Conservation (phyloP, 2,329 filamentous ascomycete species). For the Neopestalotiopsis sp. region DNA sequence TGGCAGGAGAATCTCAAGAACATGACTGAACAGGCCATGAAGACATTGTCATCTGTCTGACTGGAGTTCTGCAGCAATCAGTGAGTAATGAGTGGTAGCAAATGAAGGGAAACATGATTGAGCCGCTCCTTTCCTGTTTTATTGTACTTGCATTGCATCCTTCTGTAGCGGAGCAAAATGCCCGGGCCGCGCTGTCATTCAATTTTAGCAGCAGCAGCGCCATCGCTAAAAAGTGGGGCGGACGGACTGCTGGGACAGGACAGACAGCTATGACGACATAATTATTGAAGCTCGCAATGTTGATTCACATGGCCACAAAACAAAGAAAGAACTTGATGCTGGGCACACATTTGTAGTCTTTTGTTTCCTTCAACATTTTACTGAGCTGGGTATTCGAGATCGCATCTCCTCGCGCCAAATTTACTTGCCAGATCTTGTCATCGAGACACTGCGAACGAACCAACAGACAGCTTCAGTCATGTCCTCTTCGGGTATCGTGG, state of each 20-base stretch:
- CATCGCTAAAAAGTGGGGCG: not conserved
- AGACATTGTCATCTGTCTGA: no score
- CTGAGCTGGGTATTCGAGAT: no score
- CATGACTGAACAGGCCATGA: no score
- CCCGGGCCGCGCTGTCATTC: not conserved
- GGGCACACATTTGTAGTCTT: not conserved
- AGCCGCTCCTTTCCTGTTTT: no score
- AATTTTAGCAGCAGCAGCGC: not conserved
- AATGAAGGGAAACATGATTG: no score
- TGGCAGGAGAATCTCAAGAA: no score
- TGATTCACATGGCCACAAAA: constrained; percentile 8
- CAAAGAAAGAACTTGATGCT: not conserved
- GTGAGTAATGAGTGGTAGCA: no score
- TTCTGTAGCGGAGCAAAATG: not conserved
- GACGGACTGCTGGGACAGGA: not conserved
- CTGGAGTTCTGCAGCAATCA: no score
- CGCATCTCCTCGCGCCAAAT: not conserved
- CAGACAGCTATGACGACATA: constrained; percentile 9
- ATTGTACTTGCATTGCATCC: no score
- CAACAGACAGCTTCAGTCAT: not conserved
- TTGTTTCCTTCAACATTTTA: not conserved
- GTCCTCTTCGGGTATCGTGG: constrained; percentile 21
- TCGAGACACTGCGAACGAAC: not conserved
- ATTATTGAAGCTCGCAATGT: constrained; percentile 9
- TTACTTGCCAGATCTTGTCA: not conserved